A percentile compares a stretch with the other conserved stretches of the same genome.
Evolutionary conservation across 306 rosid species (phyloP).

Genomic region (Elaeagnus macrophylla): DNA sequence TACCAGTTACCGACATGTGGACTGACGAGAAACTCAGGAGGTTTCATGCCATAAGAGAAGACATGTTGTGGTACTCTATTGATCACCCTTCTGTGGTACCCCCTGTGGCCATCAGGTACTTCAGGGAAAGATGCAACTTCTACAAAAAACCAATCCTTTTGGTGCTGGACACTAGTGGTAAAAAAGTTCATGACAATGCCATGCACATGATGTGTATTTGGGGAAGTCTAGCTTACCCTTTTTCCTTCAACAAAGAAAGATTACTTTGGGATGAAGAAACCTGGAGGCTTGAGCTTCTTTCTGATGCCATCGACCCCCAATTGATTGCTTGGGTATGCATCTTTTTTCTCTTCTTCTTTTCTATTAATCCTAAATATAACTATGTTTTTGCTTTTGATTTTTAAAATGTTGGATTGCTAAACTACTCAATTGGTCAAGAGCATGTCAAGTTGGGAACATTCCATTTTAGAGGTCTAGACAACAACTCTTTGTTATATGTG

Average conservation of each 20-base stretch:
- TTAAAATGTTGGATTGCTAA: too few species aligned
- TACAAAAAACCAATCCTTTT: conserved; percentile 39
- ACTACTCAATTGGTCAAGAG: too few species aligned
- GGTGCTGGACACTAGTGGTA: conserved; percentile 51
- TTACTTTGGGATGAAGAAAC: conserved; percentile 43
- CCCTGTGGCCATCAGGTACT: conserved; percentile 33
- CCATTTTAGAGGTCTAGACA: too few species aligned
- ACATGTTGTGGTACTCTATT: conserved; percentile 46
- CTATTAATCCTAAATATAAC: background rate
- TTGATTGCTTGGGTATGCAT: conserved; percentile 33
- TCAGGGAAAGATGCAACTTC: conserved; percentile 44
- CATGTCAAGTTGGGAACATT: too few species aligned
- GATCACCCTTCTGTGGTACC: conserved; percentile 32
- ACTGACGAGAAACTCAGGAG: background rate
- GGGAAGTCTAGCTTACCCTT: conserved; percentile 63
- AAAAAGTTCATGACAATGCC: conserved; percentile 45
- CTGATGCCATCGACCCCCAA: conserved; percentile 32
- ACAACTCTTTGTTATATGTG: too few species aligned
- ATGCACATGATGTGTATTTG: conserved; percentile 69
- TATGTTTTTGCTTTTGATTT: too few species aligned
- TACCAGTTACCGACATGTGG: conserved; percentile 41
- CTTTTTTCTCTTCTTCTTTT: background rate
- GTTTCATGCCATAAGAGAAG: conserved; percentile 20
- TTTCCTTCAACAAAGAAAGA: conserved; percentile 37
- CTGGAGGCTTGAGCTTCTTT: conserved; percentile 47